phyloP scores from a whole-genome alignment of 805 yeast species.

The Babjeviella inositovora region DNA sequence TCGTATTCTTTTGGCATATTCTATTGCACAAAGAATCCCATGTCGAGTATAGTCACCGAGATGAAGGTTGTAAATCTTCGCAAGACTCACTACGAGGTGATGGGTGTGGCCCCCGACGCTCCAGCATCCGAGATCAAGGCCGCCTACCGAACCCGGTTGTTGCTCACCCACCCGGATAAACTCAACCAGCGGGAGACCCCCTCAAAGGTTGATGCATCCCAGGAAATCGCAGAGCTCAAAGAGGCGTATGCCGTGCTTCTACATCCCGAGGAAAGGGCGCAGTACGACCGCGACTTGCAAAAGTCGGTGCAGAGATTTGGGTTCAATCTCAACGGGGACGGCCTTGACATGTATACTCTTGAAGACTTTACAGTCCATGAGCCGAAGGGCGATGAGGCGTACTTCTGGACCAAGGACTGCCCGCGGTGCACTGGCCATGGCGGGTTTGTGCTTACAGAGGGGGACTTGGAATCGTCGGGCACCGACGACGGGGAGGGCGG shows the following conservation, averaged over 20 bases:
- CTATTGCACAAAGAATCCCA: too few species aligned
- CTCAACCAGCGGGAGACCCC: constrained; percentile 2
- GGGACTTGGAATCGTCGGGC: constrained; percentile 38
- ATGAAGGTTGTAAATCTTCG: too few species aligned
- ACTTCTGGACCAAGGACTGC: constrained; percentile 34
- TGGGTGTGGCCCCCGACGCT: constrained; percentile 30
- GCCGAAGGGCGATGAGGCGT: constrained; percentile 10
- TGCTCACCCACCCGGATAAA: constrained; percentile 75
- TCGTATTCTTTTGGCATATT: too few species aligned
- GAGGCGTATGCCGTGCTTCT: constrained; percentile 47
- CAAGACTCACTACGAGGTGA: constrained; percentile 33
- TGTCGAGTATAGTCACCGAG: too few species aligned
- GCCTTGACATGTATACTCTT: constrained; percentile 50
- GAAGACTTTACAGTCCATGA: constrained; percentile 39
- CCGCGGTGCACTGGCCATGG: constrained; percentile 42
- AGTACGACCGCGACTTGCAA: constrained; percentile 36
- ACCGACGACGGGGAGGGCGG: constrained; percentile 32
- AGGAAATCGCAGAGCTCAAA: constrained; percentile 29
- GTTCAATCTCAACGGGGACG: constrained; percentile 36
- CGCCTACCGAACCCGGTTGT: constrained; percentile 48
- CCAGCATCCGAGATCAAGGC: constrained; percentile 24
- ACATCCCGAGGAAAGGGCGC: constrained; percentile 16
- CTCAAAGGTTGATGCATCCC: constrained; percentile 2
- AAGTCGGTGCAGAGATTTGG: constrained; percentile 17
- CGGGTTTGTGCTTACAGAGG: constrained; percentile 47